Evolutionary conservation across 2,329 filamentous ascomycete species (phyloP), one percentile per base, ranked within the genome.

Genomic region (Cladosporium sphaerospermum): DNA sequence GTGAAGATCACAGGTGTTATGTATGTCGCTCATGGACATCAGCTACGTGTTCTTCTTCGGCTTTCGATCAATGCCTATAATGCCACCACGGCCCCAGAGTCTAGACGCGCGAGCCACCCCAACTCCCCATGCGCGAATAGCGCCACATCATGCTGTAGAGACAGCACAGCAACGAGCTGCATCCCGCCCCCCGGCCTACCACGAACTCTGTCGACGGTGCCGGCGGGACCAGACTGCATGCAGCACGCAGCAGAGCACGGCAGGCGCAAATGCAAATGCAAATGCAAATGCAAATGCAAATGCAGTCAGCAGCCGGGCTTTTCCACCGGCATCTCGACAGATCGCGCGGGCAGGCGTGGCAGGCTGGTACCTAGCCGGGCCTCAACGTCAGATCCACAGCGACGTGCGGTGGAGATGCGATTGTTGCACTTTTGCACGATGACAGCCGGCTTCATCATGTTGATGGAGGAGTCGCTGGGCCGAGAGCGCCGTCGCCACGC

Each of bases 371-470:
- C 14, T 16, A 28, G 23, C 3, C 23, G 23, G 23, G 23, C 23
- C 23, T 28, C 23, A 28, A 28, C 23, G 23, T 28, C 23, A 28
- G 36, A 39, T 39, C 36, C 36, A 39, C 36, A 39, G 36, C 36
- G 36, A 39, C 4, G 16, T 14, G 13, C 13, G 36, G 36, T 42
- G 39, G 46, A 49, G 36, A 49, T 28, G 23, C 23, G 23, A 28
- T 28, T 28, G 23, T 49, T 23, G 46, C 33, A 50, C 11, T 31
- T 19, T 10, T 41, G 37, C 39, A 33, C 46, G 46, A 43, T 40
- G 47, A 50, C 39, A n/a, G 47, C 28, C 10, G 18, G 13, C 37
- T 42, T 50, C 47, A 50, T 50, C 47, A 50, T 28, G 14, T 9
- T 34, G 34, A 23, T 14, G 36, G 11, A 3, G 36, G 36, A n/a